These are phyloP conservation scores for Spathaspora sp. DNA, from an alignment of 1,139 yeast species.

Conservation along the genomic window DNA sequence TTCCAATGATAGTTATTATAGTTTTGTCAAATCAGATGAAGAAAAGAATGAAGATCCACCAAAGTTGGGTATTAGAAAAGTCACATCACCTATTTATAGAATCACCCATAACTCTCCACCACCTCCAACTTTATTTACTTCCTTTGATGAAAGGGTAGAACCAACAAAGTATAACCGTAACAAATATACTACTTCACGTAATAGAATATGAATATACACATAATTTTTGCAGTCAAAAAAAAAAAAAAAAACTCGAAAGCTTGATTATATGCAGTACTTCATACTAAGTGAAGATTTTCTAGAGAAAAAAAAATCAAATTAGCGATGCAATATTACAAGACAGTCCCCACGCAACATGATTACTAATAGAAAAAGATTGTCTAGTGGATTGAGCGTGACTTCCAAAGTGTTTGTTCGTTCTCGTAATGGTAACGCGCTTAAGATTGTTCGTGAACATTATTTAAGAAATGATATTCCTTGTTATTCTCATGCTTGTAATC, in stretches of 20 bases:
- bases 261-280: slow-evolving; percentile 1
- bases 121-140: background rate
- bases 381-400: slow-evolving; percentile 67
- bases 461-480: slow-evolving; percentile 92
- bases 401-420: slow-evolving; percentile 93
- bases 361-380: slow-evolving; percentile 42
- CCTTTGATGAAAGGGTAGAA: slow-evolving; percentile 5
- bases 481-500: slow-evolving; percentile 66
- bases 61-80: background rate
- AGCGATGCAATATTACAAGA: slow-evolving; percentile 1
- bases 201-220: background rate
- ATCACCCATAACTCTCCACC: slow-evolving; percentile 6
- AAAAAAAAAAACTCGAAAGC: too few relatives aligned
- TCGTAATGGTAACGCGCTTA: slow-evolving; percentile 84
- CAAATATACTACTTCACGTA: background rate
- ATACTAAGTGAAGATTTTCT: background rate
- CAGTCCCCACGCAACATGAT: slow-evolving; percentile 5
- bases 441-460: slow-evolving; percentile 92
- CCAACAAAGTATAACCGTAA: background rate
- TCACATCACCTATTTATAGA: slow-evolving; percentile 11
- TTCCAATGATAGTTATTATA: slow-evolving; percentile 13
- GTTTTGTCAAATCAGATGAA: slow-evolving; percentile 8
- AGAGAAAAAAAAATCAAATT: background rate
- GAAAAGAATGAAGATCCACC: background rate
- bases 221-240: slow-evolving; percentile 1